Conservation (phyloP, 1,284 basidiomycete species). For the Kalmanozyma brasiliensis region DNA sequence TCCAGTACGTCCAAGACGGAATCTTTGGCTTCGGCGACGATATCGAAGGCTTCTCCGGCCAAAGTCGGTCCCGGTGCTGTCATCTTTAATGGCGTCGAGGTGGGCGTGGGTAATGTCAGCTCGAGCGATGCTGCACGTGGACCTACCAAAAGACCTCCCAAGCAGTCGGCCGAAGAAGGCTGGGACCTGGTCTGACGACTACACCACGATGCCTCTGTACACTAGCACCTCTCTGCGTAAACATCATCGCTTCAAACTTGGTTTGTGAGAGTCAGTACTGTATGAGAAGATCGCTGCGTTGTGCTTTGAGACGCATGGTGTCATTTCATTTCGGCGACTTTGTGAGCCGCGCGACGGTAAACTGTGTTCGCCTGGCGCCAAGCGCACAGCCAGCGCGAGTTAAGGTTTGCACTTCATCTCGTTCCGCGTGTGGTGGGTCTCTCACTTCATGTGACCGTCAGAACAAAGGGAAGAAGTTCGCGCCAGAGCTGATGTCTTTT, state of each 20-base stretch:
- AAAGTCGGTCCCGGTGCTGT: constrained; percentile 40
- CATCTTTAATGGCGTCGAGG: constrained; percentile 50
- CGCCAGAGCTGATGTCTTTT: no score
- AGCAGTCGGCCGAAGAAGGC: constrained; percentile 27
- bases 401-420: no score
- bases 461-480: no score
- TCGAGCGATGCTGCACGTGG: constrained; percentile 6
- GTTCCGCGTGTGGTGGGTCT: no score
- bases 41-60: constrained; percentile 1
- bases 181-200: constrained; percentile 23
- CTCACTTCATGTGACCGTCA: no score
- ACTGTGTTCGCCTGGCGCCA: no score
- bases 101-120: constrained; percentile 28
- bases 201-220: not conserved
- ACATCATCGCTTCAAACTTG: not conserved
- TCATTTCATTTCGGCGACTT: no score
- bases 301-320: not conserved
- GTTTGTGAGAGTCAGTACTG: no score
- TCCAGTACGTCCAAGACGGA: not conserved
- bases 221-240: not conserved
- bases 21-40: not conserved
- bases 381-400: no score
- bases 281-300: no score
- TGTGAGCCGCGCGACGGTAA: no score
- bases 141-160: constrained; percentile 14